These are phyloP conservation scores for Lagenidium giganteum DNA, from an alignment of 352 stramenopile genomes.

Conservation along the genomic window DNA sequence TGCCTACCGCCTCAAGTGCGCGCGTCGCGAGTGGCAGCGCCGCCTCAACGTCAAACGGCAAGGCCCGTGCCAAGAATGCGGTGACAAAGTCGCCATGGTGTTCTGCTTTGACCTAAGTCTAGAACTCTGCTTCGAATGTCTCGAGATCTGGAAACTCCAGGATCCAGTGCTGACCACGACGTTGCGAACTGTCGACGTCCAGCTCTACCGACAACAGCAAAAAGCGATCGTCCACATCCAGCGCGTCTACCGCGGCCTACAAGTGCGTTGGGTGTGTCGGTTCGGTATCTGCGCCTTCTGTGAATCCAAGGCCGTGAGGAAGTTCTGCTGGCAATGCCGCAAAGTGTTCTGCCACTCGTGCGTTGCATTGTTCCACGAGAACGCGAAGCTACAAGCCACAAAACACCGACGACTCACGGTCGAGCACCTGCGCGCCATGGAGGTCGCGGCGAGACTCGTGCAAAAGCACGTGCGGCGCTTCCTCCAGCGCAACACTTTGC, in stretches of 20 bases:
- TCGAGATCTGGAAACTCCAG: conserved; percentile 7
- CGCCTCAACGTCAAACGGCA: conserved; percentile 25
- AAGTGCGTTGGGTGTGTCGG: conserved; percentile 6
- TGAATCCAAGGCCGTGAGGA: conserved; percentile 24
- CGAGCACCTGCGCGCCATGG: conserved; percentile 1
- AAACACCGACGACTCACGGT: neutral
- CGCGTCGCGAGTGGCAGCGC: conserved; percentile 23
- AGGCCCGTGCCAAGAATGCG: conserved; percentile 40
- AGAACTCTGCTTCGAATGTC: conserved; percentile 33
- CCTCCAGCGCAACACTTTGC: conserved; percentile 29
- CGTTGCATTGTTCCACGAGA: conserved; percentile 27
- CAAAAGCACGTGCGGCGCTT: conserved; percentile 41
- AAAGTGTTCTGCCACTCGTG: conserved; percentile 44
- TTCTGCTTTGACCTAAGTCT: conserved; percentile 27
- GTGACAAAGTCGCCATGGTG: conserved; percentile 23
- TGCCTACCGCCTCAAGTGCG: conserved; percentile 22
- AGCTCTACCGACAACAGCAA: conserved; percentile 26
- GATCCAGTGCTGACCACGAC: neutral
- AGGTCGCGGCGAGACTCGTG: conserved; percentile 26
- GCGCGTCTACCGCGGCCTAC: conserved; percentile 30
- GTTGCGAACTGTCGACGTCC: conserved; percentile 15
- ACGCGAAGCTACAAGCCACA: conserved; percentile 6
- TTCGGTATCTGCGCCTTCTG: conserved; percentile 44
- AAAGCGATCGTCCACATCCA: conserved; percentile 20
- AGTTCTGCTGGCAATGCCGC: conserved; percentile 37